Conservation (phyloP, 2,329 filamentous ascomycete species). For the Trichoderma citrinoviride region DNA sequence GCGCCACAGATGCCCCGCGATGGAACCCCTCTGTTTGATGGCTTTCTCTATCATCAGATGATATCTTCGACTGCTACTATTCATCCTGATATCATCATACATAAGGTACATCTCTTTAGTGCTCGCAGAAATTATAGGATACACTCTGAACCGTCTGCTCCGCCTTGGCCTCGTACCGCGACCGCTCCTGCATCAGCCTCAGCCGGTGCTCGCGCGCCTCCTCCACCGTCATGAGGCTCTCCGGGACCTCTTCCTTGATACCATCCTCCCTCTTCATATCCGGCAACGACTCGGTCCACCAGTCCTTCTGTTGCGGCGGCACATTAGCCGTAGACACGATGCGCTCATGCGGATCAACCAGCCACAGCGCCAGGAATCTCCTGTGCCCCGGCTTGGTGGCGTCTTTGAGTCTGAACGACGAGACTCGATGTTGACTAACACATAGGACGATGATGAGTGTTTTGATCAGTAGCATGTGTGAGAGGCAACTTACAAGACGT, state of each 20-base stretch:
- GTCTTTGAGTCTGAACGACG: slow-evolving; percentile 47
- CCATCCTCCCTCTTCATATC: neutral
- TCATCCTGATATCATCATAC: neutral
- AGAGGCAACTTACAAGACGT: slow-evolving; percentile 25
- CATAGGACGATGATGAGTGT: neutral
- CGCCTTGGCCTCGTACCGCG: neutral
- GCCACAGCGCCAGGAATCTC: slow-evolving; percentile 52
- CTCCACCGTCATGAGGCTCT: slow-evolving; percentile 9
- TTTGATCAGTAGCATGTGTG: neutral
- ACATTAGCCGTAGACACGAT: slow-evolving; percentile 37
- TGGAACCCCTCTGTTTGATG: too few species aligned
- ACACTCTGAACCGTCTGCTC: neutral
- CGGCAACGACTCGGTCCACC: slow-evolving; percentile 27
- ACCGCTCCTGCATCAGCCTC: slow-evolving; percentile 20
- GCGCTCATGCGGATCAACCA: slow-evolving; percentile 49
- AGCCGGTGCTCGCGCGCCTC: slow-evolving; percentile 18
- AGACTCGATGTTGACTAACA: slow-evolving; percentile 19
- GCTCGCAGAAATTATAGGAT: slow-evolving; percentile 19
- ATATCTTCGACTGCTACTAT: too few species aligned
- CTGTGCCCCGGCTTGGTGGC: slow-evolving; percentile 48
- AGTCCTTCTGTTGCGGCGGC: slow-evolving; percentile 34
- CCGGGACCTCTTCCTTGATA: neutral
- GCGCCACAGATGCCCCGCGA: neutral
- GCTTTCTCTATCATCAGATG: too few species aligned
- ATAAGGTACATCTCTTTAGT: neutral